Percentiles rank a stretch among this genome's conserved stretches.
Conservation (phyloP, 129 eudicot genomes). For the Escallonia herrerae region DNA sequence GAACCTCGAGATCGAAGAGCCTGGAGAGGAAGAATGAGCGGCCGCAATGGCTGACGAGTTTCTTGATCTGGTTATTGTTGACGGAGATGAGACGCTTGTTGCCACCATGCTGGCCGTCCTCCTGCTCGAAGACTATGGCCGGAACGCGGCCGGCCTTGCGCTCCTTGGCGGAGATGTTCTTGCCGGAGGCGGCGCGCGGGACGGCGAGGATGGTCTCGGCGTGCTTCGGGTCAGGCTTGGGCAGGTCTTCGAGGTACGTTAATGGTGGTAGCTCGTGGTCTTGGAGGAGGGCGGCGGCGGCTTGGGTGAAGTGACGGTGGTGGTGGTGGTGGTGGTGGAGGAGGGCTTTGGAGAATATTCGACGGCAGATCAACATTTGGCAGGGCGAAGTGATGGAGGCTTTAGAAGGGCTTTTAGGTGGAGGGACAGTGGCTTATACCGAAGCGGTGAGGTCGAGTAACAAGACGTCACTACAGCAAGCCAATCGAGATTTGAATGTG, state of each 20-base stretch:
- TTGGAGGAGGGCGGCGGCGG: conserved; percentile 41
- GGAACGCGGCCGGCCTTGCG: conserved; percentile 32
- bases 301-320: conserved; percentile 39
- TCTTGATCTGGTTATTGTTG: conserved; percentile 77
- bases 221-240: conserved; percentile 63
- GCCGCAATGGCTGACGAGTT: conserved; percentile 66
- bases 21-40: conserved; percentile 64
- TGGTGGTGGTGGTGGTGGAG: conserved; percentile 27
- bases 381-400: background rate
- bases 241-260: conserved; percentile 57
- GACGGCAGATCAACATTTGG: conserved; percentile 38
- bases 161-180: conserved; percentile 59
- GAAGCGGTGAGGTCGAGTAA: no score
- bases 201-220: conserved; percentile 68
- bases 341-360: conserved; percentile 3
- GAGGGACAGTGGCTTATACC: no score
- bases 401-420: no score
- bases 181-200: conserved; percentile 68
- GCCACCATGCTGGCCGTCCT: conserved; percentile 22
- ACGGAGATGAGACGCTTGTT: conserved; percentile 69
- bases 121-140: conserved; percentile 19
- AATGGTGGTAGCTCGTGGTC: conserved; percentile 37
- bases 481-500: no score
- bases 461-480: no score
- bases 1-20: conserved; percentile 68